Evolutionary conservation across 2,329 filamentous ascomycete species (phyloP).

Genomic region (Botrytis sinoallii): DNA sequence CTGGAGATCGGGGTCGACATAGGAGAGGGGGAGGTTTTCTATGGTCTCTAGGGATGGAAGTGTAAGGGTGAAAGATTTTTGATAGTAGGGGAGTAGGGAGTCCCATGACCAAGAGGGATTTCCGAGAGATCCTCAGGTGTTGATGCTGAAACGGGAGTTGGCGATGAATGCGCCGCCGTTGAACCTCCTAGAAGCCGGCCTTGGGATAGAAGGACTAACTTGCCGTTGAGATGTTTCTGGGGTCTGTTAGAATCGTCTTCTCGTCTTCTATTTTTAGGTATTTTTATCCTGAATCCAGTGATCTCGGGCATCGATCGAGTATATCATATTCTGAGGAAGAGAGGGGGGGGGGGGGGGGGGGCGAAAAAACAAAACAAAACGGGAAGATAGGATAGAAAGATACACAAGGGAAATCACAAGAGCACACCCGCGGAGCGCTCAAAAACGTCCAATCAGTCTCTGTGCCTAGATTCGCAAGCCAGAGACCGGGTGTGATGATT

Average conservation of each 20-base stretch:
- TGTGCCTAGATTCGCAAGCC: neutral
- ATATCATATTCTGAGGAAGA: no score
- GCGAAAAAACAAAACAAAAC: no score
- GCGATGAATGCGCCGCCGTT: slow-evolving; percentile 34
- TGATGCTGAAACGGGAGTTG: slow-evolving; percentile 35
- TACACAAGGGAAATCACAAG: no score
- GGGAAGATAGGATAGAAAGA: no score
- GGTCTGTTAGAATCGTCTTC: neutral
- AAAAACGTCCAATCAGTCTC: slow-evolving; percentile 18
- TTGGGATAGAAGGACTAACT: slow-evolving; percentile 21
- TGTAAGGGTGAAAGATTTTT: slow-evolving; percentile 37
- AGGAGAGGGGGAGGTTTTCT: slow-evolving; percentile 7
- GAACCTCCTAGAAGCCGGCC: slow-evolving; percentile 39
- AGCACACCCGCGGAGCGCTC: neutral
- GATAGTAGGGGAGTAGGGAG: slow-evolving; percentile 41
- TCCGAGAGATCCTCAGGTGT: slow-evolving; percentile 42
- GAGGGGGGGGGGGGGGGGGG: no score
- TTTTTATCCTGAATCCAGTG: no score
- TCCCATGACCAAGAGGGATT: slow-evolving; percentile 41
- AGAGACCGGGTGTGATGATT: slow-evolving; percentile 35
- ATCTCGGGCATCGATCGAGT: no score
- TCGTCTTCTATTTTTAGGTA: no score
- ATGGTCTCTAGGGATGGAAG: neutral
- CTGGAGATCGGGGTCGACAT: neutral
- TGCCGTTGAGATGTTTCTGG: neutral